Percentiles rank a stretch among this genome's conserved stretches.
Conservation (phyloP, 352 stramenopile species). For the Globisporangium okanoganense region DNA sequence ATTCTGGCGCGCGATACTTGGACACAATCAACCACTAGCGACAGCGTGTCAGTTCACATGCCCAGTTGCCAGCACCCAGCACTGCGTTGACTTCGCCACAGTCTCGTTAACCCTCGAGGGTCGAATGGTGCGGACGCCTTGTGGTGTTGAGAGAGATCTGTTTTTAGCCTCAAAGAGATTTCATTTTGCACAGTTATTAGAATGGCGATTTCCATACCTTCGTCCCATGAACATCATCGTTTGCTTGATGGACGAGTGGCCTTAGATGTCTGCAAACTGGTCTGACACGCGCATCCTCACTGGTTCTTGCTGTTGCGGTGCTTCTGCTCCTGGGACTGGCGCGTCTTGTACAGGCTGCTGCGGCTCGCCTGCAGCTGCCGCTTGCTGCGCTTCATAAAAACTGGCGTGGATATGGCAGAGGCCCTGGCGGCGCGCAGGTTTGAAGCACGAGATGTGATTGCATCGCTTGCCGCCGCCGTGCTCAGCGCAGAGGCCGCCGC, state of each 20-base stretch:
- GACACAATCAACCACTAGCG: neutral
- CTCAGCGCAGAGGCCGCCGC: slow-evolving; percentile 83
- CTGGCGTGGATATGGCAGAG: slow-evolving; percentile 9
- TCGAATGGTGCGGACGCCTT: no score
- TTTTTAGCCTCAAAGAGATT: slow-evolving; percentile 4
- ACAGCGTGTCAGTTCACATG: neutral
- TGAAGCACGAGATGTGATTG: slow-evolving; percentile 19
- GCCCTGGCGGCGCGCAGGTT: slow-evolving; percentile 11
- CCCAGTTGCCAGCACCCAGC: neutral
- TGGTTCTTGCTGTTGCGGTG: neutral
- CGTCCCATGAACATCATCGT: neutral
- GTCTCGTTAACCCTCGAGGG: no score
- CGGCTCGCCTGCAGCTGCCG: neutral
- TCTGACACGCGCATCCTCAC: neutral
- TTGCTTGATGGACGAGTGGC: no score
- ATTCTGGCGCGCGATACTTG: neutral
- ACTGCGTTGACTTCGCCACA: neutral
- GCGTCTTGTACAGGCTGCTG: neutral
- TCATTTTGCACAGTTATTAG: slow-evolving; percentile 6
- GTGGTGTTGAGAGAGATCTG: neutral
- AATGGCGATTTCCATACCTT: neutral
- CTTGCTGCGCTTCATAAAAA: neutral
- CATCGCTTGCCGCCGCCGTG: slow-evolving; percentile 84
- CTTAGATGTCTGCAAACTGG: slow-evolving; percentile 3
- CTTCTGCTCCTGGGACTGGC: neutral